Percentiles rank a stretch among this genome's conserved stretches.
phyloP scores from a whole-genome alignment of 176 grass and related monocot species.

The Echinochloa phyllopogon region DNA sequence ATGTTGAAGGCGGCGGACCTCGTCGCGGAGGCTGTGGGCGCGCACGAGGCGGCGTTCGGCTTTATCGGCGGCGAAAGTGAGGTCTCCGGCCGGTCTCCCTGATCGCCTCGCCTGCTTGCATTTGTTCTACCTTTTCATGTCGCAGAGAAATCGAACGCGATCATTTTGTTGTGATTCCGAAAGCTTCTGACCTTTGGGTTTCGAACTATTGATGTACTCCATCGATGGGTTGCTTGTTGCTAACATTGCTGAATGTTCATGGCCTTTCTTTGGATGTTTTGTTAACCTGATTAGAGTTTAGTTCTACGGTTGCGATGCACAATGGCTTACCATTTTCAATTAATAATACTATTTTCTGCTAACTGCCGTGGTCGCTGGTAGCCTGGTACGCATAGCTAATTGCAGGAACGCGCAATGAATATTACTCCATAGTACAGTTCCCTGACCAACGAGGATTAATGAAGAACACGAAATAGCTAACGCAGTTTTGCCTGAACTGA shows the following conservation, averaged over 20 bases:
- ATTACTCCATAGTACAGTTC: too few species aligned
- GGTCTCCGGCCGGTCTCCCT: not conserved
- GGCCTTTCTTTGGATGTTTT: not conserved
- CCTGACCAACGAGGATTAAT: too few species aligned
- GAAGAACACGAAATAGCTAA: too few species aligned
- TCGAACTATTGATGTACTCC: not conserved
- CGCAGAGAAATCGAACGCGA: not conserved
- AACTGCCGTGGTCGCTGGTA: too few species aligned
- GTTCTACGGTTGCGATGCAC: not conserved
- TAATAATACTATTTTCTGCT: too few species aligned
- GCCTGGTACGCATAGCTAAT: too few species aligned
- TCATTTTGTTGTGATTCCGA: not conserved
- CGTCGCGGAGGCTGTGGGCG: not conserved
- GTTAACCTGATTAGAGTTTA: not conserved
- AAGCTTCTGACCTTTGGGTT: not conserved
- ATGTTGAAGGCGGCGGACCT: not conserved
- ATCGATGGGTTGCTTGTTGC: too few species aligned
- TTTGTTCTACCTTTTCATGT: not conserved
- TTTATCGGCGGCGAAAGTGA: not conserved
- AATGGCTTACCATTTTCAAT: too few species aligned
- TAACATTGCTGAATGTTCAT: too few species aligned
- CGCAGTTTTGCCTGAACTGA: too few species aligned
- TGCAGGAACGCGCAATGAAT: too few species aligned
- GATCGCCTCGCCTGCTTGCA: not conserved
- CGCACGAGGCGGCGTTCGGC: constrained; percentile 34